Percentiles rank a stretch among this genome's conserved stretches.
These are phyloP conservation scores for Lactarius vividus DNA, from an alignment of 768 basidiomycete genomes.

Conservation along the genomic window DNA sequence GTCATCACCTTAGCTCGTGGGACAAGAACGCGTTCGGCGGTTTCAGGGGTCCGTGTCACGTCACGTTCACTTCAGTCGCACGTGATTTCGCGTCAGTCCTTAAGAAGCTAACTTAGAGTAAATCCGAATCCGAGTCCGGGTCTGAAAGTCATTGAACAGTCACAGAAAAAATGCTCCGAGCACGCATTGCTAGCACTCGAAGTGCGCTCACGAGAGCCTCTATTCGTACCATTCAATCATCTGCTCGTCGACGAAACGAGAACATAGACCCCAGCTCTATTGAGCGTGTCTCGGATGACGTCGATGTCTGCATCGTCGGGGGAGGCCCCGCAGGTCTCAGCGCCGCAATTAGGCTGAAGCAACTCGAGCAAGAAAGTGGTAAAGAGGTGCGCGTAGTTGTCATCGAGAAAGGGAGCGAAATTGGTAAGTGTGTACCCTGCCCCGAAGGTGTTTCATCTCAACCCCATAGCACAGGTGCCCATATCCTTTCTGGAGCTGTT, in stretches of 20 bases:
- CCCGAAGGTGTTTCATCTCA: not conserved
- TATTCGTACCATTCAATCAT: conserved; percentile 31
- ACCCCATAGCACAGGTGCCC: conserved; percentile 57
- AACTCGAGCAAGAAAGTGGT: conserved; percentile 78
- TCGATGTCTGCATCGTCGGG: conserved; percentile 97
- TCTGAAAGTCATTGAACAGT: not conserved
- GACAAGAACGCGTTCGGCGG: not conserved
- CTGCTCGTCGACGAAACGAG: conserved; percentile 34
- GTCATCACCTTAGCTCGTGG: not conserved
- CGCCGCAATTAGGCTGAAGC: conserved; percentile 94
- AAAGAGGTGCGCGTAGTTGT: conserved; percentile 88
- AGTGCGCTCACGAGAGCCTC: conserved; percentile 4
- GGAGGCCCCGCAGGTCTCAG: conserved; percentile 93
- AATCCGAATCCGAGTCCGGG: not conserved
- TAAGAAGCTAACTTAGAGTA: not conserved
- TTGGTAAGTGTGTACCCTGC: conserved; percentile 56
- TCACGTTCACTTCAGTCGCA: conserved; percentile 1
- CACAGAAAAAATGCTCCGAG: conserved; percentile 20
- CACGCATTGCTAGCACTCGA: conserved; percentile 5
- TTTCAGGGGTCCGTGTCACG: conserved; percentile 12
- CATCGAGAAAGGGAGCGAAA: conserved; percentile 91
- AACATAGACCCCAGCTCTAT: conserved; percentile 55
- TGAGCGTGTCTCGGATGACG: conserved; percentile 85
- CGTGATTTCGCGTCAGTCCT: conserved; percentile 16
- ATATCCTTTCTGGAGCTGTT: conserved; percentile 94